phyloP scores from a whole-genome alignment of 2,329 filamentous ascomycete species.

The Fusarium sp. region DNA sequence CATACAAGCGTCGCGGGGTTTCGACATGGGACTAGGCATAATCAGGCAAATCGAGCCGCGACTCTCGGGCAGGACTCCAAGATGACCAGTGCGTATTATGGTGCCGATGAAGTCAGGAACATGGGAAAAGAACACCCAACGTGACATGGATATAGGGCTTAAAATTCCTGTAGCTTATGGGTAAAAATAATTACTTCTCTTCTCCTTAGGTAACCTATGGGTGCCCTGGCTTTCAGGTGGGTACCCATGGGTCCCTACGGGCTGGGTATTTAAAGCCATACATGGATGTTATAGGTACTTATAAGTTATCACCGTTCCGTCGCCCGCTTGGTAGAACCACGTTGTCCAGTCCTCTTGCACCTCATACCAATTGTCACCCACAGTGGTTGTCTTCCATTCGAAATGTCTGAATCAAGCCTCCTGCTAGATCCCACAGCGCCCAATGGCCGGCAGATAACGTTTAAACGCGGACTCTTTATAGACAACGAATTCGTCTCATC shows the following conservation, averaged over 20 bases:
- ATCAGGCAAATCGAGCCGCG: not conserved
- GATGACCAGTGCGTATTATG: not conserved
- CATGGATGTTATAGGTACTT: not conserved
- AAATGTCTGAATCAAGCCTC: conserved; percentile 7
- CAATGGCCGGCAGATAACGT: conserved; percentile 71
- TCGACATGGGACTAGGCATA: not conserved
- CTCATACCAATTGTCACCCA: not conserved
- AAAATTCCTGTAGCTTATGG: too few relatives aligned
- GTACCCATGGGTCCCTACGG: too few relatives aligned
- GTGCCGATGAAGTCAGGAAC: not conserved
- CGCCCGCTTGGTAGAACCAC: not conserved
- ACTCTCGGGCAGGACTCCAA: not conserved
- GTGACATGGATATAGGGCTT: too few relatives aligned
- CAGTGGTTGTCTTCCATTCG: too few relatives aligned
- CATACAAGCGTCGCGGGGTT: not conserved
- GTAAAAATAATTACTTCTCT: too few relatives aligned
- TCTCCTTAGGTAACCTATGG: too few relatives aligned
- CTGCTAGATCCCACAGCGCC: conserved; percentile 47
- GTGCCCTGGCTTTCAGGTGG: too few relatives aligned
- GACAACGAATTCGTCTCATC: conserved; percentile 76
- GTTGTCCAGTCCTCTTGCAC: not conserved
- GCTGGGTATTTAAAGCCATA: too few relatives aligned
- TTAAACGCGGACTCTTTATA: conserved; percentile 76
- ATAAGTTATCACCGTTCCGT: not conserved
- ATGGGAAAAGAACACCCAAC: not conserved